phyloP scores from a whole-genome alignment of 495 filamentous ascomycete genomes.

The Podospora appendiculata region DNA sequence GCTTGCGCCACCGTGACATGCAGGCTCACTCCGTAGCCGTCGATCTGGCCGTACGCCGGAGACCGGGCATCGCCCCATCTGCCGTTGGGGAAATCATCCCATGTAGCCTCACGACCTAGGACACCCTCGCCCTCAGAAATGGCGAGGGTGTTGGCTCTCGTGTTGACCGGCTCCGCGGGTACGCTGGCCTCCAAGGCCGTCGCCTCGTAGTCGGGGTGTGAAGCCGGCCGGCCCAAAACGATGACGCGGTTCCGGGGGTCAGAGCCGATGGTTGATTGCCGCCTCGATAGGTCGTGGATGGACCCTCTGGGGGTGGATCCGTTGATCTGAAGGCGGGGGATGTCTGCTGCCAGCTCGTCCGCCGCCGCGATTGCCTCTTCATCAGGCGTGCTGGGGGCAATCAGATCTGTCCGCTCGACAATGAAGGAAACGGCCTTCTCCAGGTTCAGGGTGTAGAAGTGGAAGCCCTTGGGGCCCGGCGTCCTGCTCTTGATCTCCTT shows the following conservation, averaged over 20 bases:
- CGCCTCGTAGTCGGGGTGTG: slow-evolving; percentile 56
- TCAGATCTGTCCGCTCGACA: slow-evolving; percentile 76
- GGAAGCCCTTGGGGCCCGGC: slow-evolving; percentile 64
- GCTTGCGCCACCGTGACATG: slow-evolving; percentile 76
- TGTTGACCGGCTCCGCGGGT: slow-evolving; percentile 50
- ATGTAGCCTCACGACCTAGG: slow-evolving; percentile 92
- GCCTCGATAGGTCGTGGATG: slow-evolving; percentile 16
- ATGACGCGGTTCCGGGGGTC: slow-evolving; percentile 80
- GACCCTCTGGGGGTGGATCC: slow-evolving; percentile 15
- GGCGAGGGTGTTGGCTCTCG: slow-evolving; percentile 72
- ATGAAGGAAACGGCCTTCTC: slow-evolving; percentile 96
- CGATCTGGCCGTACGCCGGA: slow-evolving; percentile 89
- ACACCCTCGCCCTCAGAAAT: slow-evolving; percentile 88
- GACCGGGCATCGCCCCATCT: slow-evolving; percentile 90
- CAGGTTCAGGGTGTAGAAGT: slow-evolving; percentile 95
- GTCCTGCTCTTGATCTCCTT: slow-evolving; percentile 48
- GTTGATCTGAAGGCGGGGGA: slow-evolving; percentile 27
- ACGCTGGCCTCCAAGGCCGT: slow-evolving; percentile 57
- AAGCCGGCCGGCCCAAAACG: slow-evolving; percentile 49
- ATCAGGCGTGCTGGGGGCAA: slow-evolving; percentile 49
- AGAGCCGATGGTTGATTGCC: slow-evolving; percentile 46
- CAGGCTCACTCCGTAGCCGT: slow-evolving; percentile 86
- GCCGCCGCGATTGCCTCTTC: slow-evolving; percentile 37
- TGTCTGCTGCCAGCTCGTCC: slow-evolving; percentile 33
- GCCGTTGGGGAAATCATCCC: slow-evolving; percentile 98